phyloP scores from a whole-genome alignment of 495 filamentous ascomycete species.

The Elaphomyces granulatus region DNA sequence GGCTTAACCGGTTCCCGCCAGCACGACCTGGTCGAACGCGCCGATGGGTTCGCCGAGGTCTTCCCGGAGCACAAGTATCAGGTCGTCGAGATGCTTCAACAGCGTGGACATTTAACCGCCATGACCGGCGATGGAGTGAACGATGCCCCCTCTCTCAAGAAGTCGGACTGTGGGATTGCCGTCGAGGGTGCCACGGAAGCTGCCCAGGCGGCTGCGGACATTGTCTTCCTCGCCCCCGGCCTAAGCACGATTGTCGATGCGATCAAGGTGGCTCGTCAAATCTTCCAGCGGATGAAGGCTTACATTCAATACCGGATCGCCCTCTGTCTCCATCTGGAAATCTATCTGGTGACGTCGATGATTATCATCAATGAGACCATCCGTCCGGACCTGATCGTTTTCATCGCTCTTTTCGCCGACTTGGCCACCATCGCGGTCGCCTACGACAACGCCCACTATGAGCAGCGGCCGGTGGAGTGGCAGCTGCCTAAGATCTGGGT shows the following conservation, averaged over 20 bases:
- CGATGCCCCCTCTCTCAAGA: constrained; percentile 59
- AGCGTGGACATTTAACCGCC: constrained; percentile 58
- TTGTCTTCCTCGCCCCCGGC: constrained; percentile 67
- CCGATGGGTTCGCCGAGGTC: constrained; percentile 63
- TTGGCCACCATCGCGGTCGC: constrained; percentile 62
- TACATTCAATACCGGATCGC: constrained; percentile 74
- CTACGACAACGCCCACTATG: constrained; percentile 65
- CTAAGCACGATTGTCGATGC: constrained; percentile 61
- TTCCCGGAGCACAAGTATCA: constrained; percentile 71
- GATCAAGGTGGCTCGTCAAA: constrained; percentile 66
- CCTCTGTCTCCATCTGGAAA: constrained; percentile 60
- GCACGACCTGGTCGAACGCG: constrained; percentile 62
- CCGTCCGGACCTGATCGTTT: constrained; percentile 52
- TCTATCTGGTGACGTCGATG: constrained; percentile 67
- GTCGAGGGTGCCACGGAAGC: constrained; percentile 66
- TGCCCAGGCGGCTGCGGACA: constrained; percentile 64
- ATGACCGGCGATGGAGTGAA: constrained; percentile 69
- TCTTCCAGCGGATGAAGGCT: constrained; percentile 74
- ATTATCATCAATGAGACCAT: constrained; percentile 64
- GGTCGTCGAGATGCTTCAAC: constrained; percentile 63
- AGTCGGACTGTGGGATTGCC: constrained; percentile 63
- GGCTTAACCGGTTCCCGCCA: constrained; percentile 57
- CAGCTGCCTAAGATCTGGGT: constrained; percentile 68
- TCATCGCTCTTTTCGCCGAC: constrained; percentile 66
- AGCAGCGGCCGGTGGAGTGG: constrained; percentile 59